Evolutionary conservation across 306 rosid species (phyloP).

Genomic region (Herpetospermum pedunculosum): DNA sequence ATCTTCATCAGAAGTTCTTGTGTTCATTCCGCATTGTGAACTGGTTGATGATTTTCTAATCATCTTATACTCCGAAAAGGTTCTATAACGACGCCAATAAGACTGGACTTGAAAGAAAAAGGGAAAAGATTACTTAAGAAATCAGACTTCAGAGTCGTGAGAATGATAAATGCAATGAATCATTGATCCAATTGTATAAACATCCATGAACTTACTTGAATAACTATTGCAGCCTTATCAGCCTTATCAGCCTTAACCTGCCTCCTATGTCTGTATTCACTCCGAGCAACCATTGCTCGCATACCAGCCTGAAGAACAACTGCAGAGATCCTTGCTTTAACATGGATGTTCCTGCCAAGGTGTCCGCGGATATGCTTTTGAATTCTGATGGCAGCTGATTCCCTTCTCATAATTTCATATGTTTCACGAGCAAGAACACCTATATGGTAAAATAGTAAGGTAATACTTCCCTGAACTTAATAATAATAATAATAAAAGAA

Average conservation of each 20-base stretch:
- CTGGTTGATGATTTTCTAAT: constrained; percentile 26
- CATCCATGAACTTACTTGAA: constrained; percentile 45
- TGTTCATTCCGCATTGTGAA: constrained; percentile 21
- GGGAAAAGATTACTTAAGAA: neutral
- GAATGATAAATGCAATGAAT: neutral
- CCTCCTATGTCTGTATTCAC: constrained; percentile 33
- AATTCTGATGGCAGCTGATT: constrained; percentile 46
- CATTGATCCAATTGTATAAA: neutral
- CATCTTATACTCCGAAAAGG: constrained; percentile 30
- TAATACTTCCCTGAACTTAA: neutral
- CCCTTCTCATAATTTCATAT: constrained; percentile 34
- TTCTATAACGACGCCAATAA: constrained; percentile 34
- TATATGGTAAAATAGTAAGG: constrained; percentile 23
- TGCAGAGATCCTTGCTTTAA: constrained; percentile 21
- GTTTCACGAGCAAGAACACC: constrained; percentile 57
- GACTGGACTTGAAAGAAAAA: constrained; percentile 25
- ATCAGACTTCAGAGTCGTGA: neutral
- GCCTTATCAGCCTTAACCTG: constrained; percentile 27
- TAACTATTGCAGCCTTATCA: constrained; percentile 28
- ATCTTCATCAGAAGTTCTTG: constrained; percentile 17
- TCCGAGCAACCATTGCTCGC: constrained; percentile 38
- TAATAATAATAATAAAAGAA: neutral
- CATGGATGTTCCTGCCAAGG: constrained; percentile 42
- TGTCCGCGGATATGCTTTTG: constrained; percentile 41
- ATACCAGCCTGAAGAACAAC: constrained; percentile 49